A percentile compares a stretch with the other conserved stretches of the same genome.
Conservation (phyloP, 805 yeast genomes). For the Yamadazyma tumulicola region DNA sequence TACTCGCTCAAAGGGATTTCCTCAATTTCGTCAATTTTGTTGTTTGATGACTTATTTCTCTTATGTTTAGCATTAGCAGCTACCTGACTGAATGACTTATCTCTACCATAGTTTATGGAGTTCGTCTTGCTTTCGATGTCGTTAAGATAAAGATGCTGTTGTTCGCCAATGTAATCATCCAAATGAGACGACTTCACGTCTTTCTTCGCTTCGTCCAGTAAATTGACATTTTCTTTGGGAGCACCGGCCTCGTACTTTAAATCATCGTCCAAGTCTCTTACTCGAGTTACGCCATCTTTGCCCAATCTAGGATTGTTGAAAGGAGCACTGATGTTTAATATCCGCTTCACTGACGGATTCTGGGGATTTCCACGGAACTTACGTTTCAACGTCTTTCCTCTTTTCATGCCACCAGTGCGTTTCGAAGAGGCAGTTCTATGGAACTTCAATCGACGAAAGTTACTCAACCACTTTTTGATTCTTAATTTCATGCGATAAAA, state of each 20-base stretch:
- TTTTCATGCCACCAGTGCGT: constrained; percentile 16
- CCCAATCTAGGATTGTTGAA: constrained; percentile 31
- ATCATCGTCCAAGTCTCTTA: constrained; percentile 18
- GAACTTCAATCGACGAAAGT: constrained; percentile 21
- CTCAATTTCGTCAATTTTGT: constrained; percentile 11
- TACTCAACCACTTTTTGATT: constrained; percentile 21
- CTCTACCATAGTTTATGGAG: constrained; percentile 9
- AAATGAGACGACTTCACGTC: constrained; percentile 19
- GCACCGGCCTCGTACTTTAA: constrained; percentile 26
- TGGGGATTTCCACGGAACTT: constrained; percentile 16
- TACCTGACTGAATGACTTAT: neutral
- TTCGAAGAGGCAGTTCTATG: constrained; percentile 21
- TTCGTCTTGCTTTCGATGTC: constrained; percentile 7
- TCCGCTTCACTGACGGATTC: constrained; percentile 8
- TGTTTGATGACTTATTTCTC: neutral
- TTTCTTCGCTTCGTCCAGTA: constrained; percentile 2
- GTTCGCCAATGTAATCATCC: constrained; percentile 24
- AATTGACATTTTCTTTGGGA: constrained; percentile 15
- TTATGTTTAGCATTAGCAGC: constrained; percentile 18
- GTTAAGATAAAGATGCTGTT: constrained; percentile 16
- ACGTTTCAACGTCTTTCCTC: constrained; percentile 12
- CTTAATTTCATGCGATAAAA: constrained; percentile 29
- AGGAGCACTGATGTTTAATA: constrained; percentile 25
- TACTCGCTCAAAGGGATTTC: constrained; percentile 13
- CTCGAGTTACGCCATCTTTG: constrained; percentile 11